Percentiles rank a stretch among this genome's conserved stretches.
Conservation (phyloP, 2,329 filamentous ascomycete genomes). For the Colletotrichum brevisporum region DNA sequence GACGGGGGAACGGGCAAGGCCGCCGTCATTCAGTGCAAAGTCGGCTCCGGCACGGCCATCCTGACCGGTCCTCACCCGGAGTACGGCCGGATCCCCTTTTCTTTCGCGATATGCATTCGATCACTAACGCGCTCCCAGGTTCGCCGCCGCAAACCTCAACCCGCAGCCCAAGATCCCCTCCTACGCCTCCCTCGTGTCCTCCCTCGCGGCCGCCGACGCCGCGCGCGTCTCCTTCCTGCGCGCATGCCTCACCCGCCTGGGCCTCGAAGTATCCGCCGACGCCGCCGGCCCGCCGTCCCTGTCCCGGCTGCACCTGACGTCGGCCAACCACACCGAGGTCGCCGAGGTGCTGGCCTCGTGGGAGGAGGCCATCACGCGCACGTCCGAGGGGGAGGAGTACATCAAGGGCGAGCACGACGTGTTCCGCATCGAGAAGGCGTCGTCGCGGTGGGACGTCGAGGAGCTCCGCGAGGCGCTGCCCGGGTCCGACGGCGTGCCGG, state of each 20-base stretch:
- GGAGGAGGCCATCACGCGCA: constrained; percentile 76
- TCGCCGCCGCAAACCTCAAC: constrained; percentile 83
- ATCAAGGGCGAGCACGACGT: constrained; percentile 87
- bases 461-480: constrained; percentile 67
- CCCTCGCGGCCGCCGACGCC: constrained; percentile 77
- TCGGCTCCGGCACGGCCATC: constrained; percentile 84
- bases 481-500: constrained; percentile 72
- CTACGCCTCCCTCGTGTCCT: constrained; percentile 78
- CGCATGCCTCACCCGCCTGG: constrained; percentile 83
- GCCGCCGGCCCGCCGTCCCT: constrained; percentile 81
- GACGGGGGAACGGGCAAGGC: constrained; percentile 81
- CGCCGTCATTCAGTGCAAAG: constrained; percentile 85
- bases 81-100: constrained; percentile 61
- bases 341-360: constrained; percentile 76
- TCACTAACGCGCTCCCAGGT: constrained; percentile 66
- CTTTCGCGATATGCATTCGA: no score
- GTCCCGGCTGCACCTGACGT: constrained; percentile 86
- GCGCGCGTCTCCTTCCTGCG: constrained; percentile 82
- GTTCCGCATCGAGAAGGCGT: constrained; percentile 81
- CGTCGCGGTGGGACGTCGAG: constrained; percentile 71
- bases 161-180: constrained; percentile 75
- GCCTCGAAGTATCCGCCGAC: constrained; percentile 81
- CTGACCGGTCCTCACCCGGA: constrained; percentile 94
- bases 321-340: constrained; percentile 74
- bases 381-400: constrained; percentile 73